Percentiles rank a stretch among this genome's conserved stretches.
Conservation (phyloP, 1,139 yeast genomes). For the Suhomyces bokatorum region DNA sequence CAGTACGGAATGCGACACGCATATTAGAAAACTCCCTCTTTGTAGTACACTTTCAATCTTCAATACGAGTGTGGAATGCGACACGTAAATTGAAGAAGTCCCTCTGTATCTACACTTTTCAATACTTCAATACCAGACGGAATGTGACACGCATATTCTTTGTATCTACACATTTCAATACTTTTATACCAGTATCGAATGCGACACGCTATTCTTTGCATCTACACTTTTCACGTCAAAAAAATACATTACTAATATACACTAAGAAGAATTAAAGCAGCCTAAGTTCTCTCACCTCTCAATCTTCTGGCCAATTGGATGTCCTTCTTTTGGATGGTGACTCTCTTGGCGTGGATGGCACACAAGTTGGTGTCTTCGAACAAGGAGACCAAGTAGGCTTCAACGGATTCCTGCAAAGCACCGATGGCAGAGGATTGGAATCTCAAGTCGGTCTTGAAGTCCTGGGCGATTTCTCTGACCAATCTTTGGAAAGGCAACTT, state of each 20-base stretch:
- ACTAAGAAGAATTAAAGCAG: slow-evolving; percentile 10
- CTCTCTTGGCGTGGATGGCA: slow-evolving; percentile 99
- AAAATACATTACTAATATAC: slow-evolving; percentile 19
- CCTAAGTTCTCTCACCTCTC: slow-evolving; percentile 82
- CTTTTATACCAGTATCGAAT: no score
- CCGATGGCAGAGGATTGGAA: slow-evolving; percentile 98
- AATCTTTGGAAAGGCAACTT: slow-evolving; percentile 98
- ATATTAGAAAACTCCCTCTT: no score
- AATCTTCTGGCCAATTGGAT: slow-evolving; percentile 98
- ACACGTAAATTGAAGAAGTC: no score
- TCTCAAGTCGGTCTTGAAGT: slow-evolving; percentile 96
- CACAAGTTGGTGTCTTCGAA: slow-evolving; percentile 98
- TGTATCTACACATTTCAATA: no score
- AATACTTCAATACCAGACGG: no score
- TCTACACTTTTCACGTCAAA: slow-evolving; percentile 3
- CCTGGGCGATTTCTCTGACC: slow-evolving; percentile 97
- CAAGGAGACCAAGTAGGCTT: slow-evolving; percentile 88
- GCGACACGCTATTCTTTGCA: no score
- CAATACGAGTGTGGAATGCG: no score
- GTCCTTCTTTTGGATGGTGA: slow-evolving; percentile 98
- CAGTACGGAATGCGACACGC: no score
- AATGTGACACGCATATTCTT: no score
- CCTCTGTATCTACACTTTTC: no score
- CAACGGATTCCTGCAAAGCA: slow-evolving; percentile 98
- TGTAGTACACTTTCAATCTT: no score